A percentile compares a stretch with the other conserved stretches of the same genome.
These are phyloP conservation scores for Urtica urens DNA, from an alignment of 306 rosid species.

Conservation along the genomic window DNA sequence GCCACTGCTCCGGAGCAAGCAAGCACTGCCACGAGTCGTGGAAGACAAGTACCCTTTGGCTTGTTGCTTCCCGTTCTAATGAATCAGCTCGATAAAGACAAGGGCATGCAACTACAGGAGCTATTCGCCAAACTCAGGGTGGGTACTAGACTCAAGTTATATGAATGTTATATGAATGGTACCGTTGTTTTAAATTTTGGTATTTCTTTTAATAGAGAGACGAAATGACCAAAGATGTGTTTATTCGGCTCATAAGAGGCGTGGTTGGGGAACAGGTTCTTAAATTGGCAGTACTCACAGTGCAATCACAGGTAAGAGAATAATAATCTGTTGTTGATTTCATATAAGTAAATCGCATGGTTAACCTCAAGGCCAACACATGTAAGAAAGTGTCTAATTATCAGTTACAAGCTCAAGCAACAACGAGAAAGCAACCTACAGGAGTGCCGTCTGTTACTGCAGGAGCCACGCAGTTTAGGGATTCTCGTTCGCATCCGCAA, in stretches of 20 bases:
- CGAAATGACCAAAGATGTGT: slow-evolving; percentile 72
- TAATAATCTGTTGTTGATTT: slow-evolving; percentile 1
- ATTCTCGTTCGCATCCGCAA: slow-evolving; percentile 58
- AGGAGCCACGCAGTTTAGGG: slow-evolving; percentile 45
- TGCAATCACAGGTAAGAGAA: slow-evolving; percentile 52
- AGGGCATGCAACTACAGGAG: slow-evolving; percentile 71
- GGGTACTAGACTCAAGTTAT: slow-evolving; percentile 17
- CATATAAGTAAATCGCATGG: not conserved
- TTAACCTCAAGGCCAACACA: slow-evolving; percentile 13
- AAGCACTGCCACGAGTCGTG: slow-evolving; percentile 37
- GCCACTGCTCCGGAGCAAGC: slow-evolving; percentile 50
- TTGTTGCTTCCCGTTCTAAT: slow-evolving; percentile 57
- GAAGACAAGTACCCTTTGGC: slow-evolving; percentile 77
- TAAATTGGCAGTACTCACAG: slow-evolving; percentile 52
- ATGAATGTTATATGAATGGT: slow-evolving; percentile 19
- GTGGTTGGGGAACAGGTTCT: slow-evolving; percentile 92
- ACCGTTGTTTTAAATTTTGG: slow-evolving; percentile 14
- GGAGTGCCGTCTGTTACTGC: slow-evolving; percentile 48
- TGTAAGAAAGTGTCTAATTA: too few relatives aligned
- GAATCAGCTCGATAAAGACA: slow-evolving; percentile 78
- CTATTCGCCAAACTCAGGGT: slow-evolving; percentile 68
- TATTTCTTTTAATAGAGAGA: slow-evolving; percentile 42
- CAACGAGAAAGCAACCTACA: slow-evolving; percentile 45
- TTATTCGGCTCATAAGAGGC: slow-evolving; percentile 62
- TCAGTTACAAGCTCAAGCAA: slow-evolving; percentile 33